These are phyloP conservation scores for Penicillium hesseltinei DNA, from an alignment of 2,329 filamentous ascomycete species.

Conservation along the genomic window DNA sequence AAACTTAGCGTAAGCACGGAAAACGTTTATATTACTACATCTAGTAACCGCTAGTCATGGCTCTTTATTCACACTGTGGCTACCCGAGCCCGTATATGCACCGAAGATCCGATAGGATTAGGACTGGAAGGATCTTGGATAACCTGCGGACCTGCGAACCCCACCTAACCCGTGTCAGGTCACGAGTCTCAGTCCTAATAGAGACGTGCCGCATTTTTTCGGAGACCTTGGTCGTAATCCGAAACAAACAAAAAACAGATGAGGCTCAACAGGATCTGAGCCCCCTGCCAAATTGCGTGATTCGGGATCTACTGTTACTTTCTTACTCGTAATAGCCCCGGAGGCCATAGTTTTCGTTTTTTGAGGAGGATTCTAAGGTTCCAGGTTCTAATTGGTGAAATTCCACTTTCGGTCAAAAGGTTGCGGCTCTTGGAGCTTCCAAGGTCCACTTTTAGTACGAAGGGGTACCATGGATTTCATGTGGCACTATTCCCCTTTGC, in stretches of 20 bases:
- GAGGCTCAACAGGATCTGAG: background rate
- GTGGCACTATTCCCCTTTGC: background rate
- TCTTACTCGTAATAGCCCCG: background rate
- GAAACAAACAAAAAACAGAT: background rate
- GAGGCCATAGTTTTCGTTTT: background rate
- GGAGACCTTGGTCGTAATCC: background rate
- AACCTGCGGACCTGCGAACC: background rate
- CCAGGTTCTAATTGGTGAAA: background rate
- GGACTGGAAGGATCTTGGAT: background rate
- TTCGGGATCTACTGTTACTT: background rate
- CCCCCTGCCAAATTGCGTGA: background rate
- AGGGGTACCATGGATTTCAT: background rate
- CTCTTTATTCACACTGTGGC: background rate
- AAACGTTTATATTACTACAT: too few relatives aligned
- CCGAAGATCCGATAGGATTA: background rate
- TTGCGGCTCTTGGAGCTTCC: background rate
- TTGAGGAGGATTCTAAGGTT: background rate
- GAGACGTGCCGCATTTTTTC: background rate
- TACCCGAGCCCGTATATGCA: background rate
- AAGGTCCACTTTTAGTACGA: background rate
- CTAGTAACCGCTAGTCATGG: too few relatives aligned
- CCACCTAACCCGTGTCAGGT: slow-evolving; percentile 1
- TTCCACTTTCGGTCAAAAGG: background rate
- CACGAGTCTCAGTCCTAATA: background rate
- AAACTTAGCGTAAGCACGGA: too few relatives aligned